Evolutionary conservation across 805 yeast species (phyloP), one percentile per base, ranked within the genome.

Genomic region (Candida oleophila): DNA sequence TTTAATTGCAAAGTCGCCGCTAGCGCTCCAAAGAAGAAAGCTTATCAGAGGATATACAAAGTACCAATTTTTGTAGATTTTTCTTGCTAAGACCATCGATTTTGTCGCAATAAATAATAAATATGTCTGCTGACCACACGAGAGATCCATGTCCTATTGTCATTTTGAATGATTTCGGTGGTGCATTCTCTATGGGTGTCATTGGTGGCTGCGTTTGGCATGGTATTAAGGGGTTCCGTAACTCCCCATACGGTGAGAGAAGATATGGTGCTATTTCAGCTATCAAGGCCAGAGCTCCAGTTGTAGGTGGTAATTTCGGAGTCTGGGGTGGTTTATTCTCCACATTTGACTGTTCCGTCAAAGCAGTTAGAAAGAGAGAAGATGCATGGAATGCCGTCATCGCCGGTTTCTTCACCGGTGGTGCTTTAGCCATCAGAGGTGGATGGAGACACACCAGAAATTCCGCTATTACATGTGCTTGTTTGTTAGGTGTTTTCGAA

Each of bases 111-210:
- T n/a, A n/a, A 7, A 25, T 25, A 25, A 25, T 25, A 25, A 25
- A 30, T 39, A 85, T 87, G 91, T 86, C 95, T 41, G 96, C 96
- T 46, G 99, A 94, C 74, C 98, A 94, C 71, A 83, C 96, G 38
- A 88, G 98, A 82, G 99, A 94, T 68, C 99, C 99, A 59, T 94
- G 99, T 74, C 99, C 99, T 47, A 80, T 92, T 55, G 97, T 94
- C 49, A 89, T 94, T 55, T 74, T 94, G 55, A 92, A 85, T 71
- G 99, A 94, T 76, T 94, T 94, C 61, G 99, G 99, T 65, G 98
- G 97, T 68, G 98, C 99, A 48, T 94, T 91, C 62, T 85, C 98
- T 62, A 92, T 94, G 98, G 99, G 99, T 73, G 97, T 83, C 58
- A 87, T 94, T 62, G 99, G 99, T 75, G 99, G 99, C 55, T 84